Base-by-base conservation (phyloP, 805 yeast genomes). In the Yueomyces sinensis region DNA sequence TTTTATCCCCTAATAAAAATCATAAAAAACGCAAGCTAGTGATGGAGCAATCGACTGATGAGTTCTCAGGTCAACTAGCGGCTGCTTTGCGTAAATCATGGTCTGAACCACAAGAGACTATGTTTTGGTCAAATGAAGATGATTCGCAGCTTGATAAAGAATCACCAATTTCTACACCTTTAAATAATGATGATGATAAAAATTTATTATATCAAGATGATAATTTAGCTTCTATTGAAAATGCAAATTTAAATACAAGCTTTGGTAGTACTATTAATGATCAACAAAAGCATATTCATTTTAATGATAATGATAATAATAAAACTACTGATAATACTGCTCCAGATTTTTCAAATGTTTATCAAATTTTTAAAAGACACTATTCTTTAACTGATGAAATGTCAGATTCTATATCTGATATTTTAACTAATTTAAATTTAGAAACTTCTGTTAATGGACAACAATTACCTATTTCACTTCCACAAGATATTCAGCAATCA, bases 1-100 rank as follows among this genome's bases (percentile, higher is more conserved):
- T n/a, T n/a, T n/a, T n/a, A n/a, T n/a, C n/a, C n/a, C n/a, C n/a
- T n/a, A n/a, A n/a, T n/a, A n/a, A n/a, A n/a, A n/a, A n/a, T n/a
- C n/a, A n/a, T n/a, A n/a, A n/a, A n/a, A n/a, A n/a, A n/a, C n/a
- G n/a, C n/a, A n/a, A n/a, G n/a, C n/a, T n/a, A n/a, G n/a, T n/a
- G n/a, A n/a, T n/a, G n/a, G n/a, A n/a, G n/a, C n/a, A n/a, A n/a
- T n/a, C n/a, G n/a, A n/a, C n/a, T 11, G 35, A 32, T 27, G 35
- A 28, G 25, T 23, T 32, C 19, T 18, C 20, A 27, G 49, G 44
- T 4, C 59, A 53, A 13, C 37, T 54, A 32, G 58, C 50, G 2
- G 48, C 46, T 29, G 56, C 58, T 6, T 44, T 54, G 5, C 44
- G 54, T 33, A 54, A 50, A 30, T 53, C 59, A 17, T 54, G 59